Base-by-base conservation (phyloP, 148 eudicot species). In the Linanthus parryae region DNA sequence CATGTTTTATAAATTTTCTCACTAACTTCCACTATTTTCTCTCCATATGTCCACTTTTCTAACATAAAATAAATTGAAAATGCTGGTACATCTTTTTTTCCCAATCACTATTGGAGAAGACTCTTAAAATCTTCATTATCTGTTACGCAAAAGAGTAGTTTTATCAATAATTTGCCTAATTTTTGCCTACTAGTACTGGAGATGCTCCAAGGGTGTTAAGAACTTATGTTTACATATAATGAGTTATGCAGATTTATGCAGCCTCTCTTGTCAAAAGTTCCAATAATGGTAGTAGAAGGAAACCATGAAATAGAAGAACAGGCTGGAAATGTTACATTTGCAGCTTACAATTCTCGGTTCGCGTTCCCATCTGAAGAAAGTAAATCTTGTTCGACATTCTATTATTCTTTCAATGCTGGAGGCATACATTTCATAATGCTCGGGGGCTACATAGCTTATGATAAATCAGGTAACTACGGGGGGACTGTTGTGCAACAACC, bases 251-350 rank as follows among this genome's bases (percentile, higher is more conserved):
- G 98, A 63, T 92, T 57, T 72, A 87, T 92, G 98, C 79, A 92
- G 69, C 74, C 64, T 50, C 56, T 92, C 70, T 65, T 84, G 28
- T 83, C 98, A 27, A 81, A 69, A 71, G 71, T 79, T 55, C 98
- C 98, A 17, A 76, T 87, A 48, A 87, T 92, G 96, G 92, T 84
- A 53, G 78, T 92, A 39, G 96, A 92, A 73, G 98, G 98, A 39
- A 92, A 92, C 75, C 98, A 92, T 68, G 98, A 92, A 63, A 73
- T 81, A 54, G 98, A 92, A 68, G 67, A 61, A 55, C 98, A 92
- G 47, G 90, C 66, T 48, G 76, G 63, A 47, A 64, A 73, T 50
- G 35, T 28, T 57, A 87, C 94, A n/a, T 92, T 92, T 71, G 90
- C 55, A 58, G 83, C 98, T 70, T 92, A 83, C 59, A 77, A 79